Conservation (phyloP, 495 filamentous ascomycete genomes). For the Glarea lozoyensis region DNA sequence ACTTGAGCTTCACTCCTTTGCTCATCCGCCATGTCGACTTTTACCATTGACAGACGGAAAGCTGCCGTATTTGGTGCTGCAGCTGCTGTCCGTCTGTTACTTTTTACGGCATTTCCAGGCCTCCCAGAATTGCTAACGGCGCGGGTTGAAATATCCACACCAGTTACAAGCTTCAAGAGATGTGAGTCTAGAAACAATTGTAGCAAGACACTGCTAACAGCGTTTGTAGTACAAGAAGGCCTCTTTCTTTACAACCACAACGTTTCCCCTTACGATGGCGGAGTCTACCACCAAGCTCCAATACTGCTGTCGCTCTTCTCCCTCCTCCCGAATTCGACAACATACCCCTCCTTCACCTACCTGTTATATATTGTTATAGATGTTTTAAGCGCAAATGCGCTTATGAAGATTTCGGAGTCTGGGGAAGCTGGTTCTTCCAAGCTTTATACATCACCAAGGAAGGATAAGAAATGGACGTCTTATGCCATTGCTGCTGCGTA, state of each 20-base stretch:
- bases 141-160: constrained; percentile 93
- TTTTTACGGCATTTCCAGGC: constrained; percentile 73
- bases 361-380: constrained; percentile 78
- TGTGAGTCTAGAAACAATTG: constrained; percentile 41
- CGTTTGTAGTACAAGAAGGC: constrained; percentile 96
- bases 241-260: constrained; percentile 93
- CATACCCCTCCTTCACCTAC: constrained; percentile 61
- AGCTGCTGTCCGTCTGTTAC: constrained; percentile 67
- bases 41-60: constrained; percentile 68
- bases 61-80: constrained; percentile 66
- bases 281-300: constrained; percentile 95
- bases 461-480: constrained; percentile 67
- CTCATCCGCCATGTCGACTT: constrained; percentile 15
- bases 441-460: constrained; percentile 68
- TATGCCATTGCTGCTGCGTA: constrained; percentile 74
- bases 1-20: constrained; percentile 13
- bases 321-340: constrained; percentile 59
- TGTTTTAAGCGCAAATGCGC: constrained; percentile 71
- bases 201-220: constrained; percentile 26
- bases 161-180: constrained; percentile 96
- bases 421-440: constrained; percentile 63
- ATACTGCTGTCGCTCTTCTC: constrained; percentile 86
- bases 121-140: constrained; percentile 80
- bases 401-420: constrained; percentile 76
- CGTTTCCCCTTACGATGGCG: constrained; percentile 95